These are phyloP conservation scores for Juncus effusus DNA, from an alignment of 176 grass and related monocot genomes.

Conservation along the genomic window DNA sequence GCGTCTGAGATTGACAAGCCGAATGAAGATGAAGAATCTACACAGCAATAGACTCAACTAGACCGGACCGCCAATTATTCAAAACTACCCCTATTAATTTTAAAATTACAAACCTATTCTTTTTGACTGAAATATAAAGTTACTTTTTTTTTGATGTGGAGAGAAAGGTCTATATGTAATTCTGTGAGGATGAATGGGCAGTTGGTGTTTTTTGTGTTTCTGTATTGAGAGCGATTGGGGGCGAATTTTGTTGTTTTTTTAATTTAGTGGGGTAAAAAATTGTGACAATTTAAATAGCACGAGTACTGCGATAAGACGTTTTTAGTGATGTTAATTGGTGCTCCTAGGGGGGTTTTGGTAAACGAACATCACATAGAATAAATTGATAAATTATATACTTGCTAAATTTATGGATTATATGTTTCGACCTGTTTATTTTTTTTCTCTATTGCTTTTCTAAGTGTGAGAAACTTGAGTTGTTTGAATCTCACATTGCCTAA, in stretches of 20 bases:
- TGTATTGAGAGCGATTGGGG: not conserved
- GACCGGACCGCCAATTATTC: not conserved
- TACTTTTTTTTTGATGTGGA: not conserved
- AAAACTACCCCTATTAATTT: not conserved
- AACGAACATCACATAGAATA: constrained; percentile 19
- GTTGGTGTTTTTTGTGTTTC: constrained; percentile 17
- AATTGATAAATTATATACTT: constrained; percentile 10
- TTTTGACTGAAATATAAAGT: not conserved
- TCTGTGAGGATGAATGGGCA: not conserved
- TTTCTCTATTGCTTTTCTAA: too few species aligned
- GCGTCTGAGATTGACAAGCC: constrained; percentile 36
- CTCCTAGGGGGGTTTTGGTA: constrained; percentile 14
- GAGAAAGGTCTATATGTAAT: not conserved
- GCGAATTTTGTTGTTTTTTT: not conserved
- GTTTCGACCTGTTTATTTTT: not conserved
- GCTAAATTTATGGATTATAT: not conserved
- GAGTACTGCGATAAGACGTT: not conserved
- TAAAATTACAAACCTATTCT: not conserved
- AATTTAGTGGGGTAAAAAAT: constrained; percentile 15
- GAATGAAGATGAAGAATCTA: constrained; percentile 29
- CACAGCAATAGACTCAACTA: not conserved
- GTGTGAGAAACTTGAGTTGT: too few species aligned
- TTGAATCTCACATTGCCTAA: too few species aligned
- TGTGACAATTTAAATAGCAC: too few species aligned
- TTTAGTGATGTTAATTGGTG: constrained; percentile 12